These are phyloP conservation scores for Nicotiana noctiflora DNA, from an alignment of 257 asterid species.

Conservation along the genomic window DNA sequence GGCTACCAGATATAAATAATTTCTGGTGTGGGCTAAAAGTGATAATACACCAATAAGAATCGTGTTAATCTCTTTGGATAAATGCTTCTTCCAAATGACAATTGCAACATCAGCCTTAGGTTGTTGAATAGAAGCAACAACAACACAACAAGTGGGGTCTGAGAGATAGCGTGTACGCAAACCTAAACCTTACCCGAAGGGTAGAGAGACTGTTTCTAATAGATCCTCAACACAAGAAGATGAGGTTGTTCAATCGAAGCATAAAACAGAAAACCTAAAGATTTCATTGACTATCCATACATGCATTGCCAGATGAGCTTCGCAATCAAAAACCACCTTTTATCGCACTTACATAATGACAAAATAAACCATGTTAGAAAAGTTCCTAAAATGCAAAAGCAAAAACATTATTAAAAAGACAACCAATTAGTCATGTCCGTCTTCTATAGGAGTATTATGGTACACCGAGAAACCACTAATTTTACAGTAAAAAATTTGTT, in stretches of 20 bases:
- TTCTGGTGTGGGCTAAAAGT: too few relatives aligned
- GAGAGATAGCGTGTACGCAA: too few relatives aligned
- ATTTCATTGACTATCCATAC: background rate
- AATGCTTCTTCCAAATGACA: background rate
- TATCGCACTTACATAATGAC: background rate
- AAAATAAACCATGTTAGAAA: background rate
- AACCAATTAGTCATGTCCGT: background rate
- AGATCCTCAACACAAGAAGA: too few relatives aligned
- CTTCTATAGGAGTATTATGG: background rate
- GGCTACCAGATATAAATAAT: too few relatives aligned
- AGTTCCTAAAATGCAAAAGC: background rate
- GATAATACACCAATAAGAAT: too few relatives aligned
- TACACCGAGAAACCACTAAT: background rate
- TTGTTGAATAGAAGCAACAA: background rate
- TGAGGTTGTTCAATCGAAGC: too few relatives aligned
- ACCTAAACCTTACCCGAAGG: too few relatives aligned
- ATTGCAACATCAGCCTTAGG: background rate
- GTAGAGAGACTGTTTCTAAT: accelerated
- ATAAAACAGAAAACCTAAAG: too few relatives aligned
- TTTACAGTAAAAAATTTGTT: background rate
- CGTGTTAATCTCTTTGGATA: too few relatives aligned
- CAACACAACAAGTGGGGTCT: too few relatives aligned
- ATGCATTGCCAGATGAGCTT: background rate
- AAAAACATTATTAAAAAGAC: background rate
- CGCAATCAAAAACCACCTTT: background rate